phyloP scores from a whole-genome alignment of 495 filamentous ascomycete genomes.

The Collariella sp. region DNA sequence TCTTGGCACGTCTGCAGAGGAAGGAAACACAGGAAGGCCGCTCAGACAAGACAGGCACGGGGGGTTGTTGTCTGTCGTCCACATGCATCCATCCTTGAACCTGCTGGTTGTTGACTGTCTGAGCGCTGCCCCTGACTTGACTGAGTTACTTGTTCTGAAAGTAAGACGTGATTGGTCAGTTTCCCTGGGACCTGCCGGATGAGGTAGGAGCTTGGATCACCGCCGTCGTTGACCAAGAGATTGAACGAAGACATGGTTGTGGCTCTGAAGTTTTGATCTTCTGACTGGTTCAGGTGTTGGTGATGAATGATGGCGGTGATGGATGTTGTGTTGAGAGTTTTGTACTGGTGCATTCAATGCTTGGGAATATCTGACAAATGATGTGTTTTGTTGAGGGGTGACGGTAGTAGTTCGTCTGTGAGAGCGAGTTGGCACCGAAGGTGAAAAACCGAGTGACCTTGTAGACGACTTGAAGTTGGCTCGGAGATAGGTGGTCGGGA shows the following conservation, averaged over 20 bases:
- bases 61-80: background rate
- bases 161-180: constrained; percentile 15
- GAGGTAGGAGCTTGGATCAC: constrained; percentile 13
- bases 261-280: background rate
- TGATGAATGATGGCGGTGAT: no score
- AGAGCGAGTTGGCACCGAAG: no score
- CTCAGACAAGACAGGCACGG: background rate
- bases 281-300: no score
- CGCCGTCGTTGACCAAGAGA: background rate
- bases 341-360: no score
- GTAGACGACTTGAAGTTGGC: background rate
- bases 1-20: background rate
- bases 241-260: background rate
- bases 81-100: background rate
- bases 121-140: no score
- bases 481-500: background rate
- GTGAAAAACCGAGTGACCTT: no score
- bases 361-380: no score
- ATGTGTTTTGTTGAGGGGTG: no score
- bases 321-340: no score
- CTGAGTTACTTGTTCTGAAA: background rate
- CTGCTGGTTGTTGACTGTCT: background rate
- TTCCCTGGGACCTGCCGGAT: constrained; percentile 23
- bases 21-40: constrained; percentile 1
- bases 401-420: no score